Evolutionary conservation across 2,329 filamentous ascomycete genomes (phyloP).

Genomic region (Xylariaceae sp.): DNA sequence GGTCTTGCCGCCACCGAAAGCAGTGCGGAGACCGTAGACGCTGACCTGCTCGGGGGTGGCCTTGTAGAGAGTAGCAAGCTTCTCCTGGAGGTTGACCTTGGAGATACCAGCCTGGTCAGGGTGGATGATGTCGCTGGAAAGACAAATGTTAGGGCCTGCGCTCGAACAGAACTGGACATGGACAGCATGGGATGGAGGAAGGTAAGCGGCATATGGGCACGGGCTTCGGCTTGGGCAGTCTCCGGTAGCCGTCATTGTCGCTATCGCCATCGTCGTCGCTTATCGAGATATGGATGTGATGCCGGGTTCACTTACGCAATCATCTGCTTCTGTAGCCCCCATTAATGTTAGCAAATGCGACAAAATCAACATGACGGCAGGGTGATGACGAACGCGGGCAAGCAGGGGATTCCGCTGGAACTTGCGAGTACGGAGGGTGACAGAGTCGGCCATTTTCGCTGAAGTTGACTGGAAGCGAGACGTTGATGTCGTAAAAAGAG

Average conservation of each 20-base stretch:
- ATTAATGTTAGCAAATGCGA: slow-evolving; percentile 8
- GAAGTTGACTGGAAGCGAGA: slow-evolving; percentile 23
- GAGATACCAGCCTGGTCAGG: slow-evolving; percentile 96
- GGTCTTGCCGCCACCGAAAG: slow-evolving; percentile 99
- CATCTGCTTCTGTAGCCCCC: slow-evolving; percentile 22
- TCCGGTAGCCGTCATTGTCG: background rate
- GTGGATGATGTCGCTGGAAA: slow-evolving; percentile 92
- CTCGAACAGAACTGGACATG: background rate
- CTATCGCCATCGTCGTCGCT: background rate
- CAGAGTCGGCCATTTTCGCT: slow-evolving; percentile 83
- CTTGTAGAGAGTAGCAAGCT: slow-evolving; percentile 96
- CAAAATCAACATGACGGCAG: background rate
- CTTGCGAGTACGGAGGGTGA: slow-evolving; percentile 96
- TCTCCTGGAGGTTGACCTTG: slow-evolving; percentile 96
- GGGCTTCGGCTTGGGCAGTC: background rate
- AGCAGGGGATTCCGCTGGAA: slow-evolving; percentile 99
- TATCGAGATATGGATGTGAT: background rate
- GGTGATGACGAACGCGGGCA: slow-evolving; percentile 25
- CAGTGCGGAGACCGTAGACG: slow-evolving; percentile 97
- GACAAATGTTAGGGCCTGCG: slow-evolving; percentile 10
- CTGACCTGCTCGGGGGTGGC: slow-evolving; percentile 94
- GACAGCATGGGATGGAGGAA: background rate
- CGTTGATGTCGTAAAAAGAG: slow-evolving; percentile 18
- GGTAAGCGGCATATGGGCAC: background rate
- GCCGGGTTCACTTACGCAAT: slow-evolving; percentile 20